phyloP scores from a whole-genome alignment of 2,329 filamentous ascomycete species.

The Seiridium cupressi region DNA sequence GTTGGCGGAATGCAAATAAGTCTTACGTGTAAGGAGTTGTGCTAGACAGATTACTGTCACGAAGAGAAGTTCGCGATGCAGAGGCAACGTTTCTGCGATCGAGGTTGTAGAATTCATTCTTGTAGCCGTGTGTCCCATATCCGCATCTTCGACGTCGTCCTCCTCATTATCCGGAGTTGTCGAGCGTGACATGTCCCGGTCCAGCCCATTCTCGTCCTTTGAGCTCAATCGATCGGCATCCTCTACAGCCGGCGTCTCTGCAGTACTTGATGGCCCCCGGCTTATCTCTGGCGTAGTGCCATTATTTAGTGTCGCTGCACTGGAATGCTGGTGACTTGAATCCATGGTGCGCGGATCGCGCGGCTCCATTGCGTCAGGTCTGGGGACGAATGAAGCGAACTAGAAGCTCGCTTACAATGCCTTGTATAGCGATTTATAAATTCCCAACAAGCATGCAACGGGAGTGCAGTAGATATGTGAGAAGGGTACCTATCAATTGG shows the following conservation, averaged over 20 bases:
- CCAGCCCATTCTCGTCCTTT: not conserved
- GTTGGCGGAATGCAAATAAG: not conserved
- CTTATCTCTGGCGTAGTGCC: not conserved
- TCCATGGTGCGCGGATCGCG: not conserved
- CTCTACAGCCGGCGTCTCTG: not conserved
- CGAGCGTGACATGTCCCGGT: not conserved
- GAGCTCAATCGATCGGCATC: not conserved
- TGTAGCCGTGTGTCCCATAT: not conserved
- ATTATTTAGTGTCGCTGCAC: not conserved
- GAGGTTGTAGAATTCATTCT: constrained; percentile 3
- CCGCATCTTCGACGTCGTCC: not conserved
- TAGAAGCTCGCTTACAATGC: too few relatives aligned
- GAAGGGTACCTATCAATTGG: too few relatives aligned
- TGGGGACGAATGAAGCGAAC: not conserved
- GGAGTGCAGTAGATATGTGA: too few relatives aligned
- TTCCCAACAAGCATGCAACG: too few relatives aligned
- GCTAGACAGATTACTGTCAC: constrained; percentile 32
- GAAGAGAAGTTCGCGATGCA: constrained; percentile 25
- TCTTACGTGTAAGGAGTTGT: constrained; percentile 19
- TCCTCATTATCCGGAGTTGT: not conserved
- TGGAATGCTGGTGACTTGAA: not conserved
- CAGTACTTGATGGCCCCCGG: not conserved
- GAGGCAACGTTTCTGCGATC: constrained; percentile 9
- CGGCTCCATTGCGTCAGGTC: not conserved
- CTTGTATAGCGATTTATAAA: too few relatives aligned